phyloP scores from a whole-genome alignment of 1,139 yeast species.

The Yamadazyma diddensiae region DNA sequence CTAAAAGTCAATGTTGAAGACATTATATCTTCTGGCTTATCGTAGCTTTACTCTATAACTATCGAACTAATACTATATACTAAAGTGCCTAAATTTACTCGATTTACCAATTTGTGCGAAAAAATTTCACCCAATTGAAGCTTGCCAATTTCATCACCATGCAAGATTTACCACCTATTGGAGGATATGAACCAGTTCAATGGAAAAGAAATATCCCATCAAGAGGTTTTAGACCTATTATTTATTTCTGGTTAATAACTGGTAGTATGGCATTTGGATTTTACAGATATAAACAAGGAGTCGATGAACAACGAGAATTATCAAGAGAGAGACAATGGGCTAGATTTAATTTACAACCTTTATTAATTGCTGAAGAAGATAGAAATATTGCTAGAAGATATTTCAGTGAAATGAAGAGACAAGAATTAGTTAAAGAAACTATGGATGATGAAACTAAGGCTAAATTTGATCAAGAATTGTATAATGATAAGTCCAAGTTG shows the following conservation, averaged over 20 bases:
- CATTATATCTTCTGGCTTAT: too few species aligned
- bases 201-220: slow-evolving; percentile 88
- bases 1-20: too few species aligned
- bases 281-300: slow-evolving; percentile 64
- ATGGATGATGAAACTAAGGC: slow-evolving; percentile 41
- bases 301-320: slow-evolving; percentile 74
- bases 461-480: slow-evolving; percentile 43
- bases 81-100: too few species aligned
- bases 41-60: too few species aligned
- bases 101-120: too few species aligned
- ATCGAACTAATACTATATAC: neutral
- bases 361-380: slow-evolving; percentile 79
- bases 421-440: slow-evolving; percentile 48
- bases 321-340: slow-evolving; percentile 78
- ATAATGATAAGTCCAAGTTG: slow-evolving; percentile 45
- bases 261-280: slow-evolving; percentile 72
- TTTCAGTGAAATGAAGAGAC: slow-evolving; percentile 65
- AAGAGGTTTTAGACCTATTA: slow-evolving; percentile 77
- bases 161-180: slow-evolving; percentile 88
- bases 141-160: slow-evolving; percentile 23
- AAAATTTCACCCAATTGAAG: slow-evolving; percentile 17
- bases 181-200: slow-evolving; percentile 84
- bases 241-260: slow-evolving; percentile 63
- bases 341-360: slow-evolving; percentile 68
- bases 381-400: slow-evolving; percentile 75